Evolutionary conservation across 176 grass and related monocot genomes (phyloP).

Genomic region (Miscanthus lutarioriparius): DNA sequence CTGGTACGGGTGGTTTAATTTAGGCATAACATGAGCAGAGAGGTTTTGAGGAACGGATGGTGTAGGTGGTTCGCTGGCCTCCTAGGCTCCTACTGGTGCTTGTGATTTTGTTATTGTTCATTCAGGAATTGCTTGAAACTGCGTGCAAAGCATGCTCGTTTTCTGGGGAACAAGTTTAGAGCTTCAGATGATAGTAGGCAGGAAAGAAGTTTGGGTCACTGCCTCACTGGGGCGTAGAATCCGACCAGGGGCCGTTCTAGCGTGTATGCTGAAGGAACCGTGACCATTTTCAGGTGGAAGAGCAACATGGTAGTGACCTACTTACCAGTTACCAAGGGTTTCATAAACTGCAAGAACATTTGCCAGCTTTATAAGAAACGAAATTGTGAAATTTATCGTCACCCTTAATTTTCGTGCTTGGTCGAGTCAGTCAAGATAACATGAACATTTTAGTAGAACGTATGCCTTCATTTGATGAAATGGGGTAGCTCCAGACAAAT

Average conservation of each 20-base stretch:
- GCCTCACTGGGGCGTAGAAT: background rate
- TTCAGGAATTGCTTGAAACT: background rate
- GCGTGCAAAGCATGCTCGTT: background rate
- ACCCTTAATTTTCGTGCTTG: background rate
- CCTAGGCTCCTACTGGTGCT: background rate
- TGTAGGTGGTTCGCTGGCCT: background rate
- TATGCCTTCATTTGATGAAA: background rate
- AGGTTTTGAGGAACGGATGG: background rate
- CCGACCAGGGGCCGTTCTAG: background rate
- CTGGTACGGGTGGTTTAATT: background rate
- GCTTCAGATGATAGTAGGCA: background rate
- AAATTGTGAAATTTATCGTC: background rate
- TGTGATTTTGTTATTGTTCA: background rate
- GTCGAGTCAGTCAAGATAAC: background rate
- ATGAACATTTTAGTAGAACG: background rate
- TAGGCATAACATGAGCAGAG: background rate
- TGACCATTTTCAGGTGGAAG: background rate
- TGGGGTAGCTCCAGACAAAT: too few relatives aligned
- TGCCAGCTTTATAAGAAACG: background rate
- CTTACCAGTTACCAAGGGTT: background rate
- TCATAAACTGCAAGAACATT: background rate
- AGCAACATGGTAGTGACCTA: background rate
- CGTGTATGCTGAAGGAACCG: background rate
- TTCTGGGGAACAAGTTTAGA: background rate
- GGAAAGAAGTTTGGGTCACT: background rate